Conservation (phyloP, 1,284 basidiomycete genomes). For the Apiotrichum porosum region DNA sequence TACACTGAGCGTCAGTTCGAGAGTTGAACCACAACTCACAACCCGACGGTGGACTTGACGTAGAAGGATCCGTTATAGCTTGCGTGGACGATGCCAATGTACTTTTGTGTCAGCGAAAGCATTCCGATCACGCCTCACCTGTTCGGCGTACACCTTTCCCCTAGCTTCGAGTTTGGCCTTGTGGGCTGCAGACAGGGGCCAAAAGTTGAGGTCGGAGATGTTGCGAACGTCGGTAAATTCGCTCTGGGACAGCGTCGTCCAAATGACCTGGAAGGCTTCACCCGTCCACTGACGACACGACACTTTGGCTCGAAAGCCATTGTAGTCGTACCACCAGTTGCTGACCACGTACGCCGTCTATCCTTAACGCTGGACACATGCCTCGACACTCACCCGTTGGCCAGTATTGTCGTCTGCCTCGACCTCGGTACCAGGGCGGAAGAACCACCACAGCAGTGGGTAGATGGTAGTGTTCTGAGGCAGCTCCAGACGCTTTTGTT, state of each 20-base stretch:
- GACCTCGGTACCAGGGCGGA: neutral
- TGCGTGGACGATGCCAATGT: conserved; percentile 6
- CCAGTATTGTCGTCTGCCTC: neutral
- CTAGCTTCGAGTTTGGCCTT: neutral
- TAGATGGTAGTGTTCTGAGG: neutral
- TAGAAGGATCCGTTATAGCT: conserved; percentile 16
- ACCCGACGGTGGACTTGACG: conserved; percentile 14
- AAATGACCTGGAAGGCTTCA: conserved; percentile 2
- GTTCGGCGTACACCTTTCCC: neutral
- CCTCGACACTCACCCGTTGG: neutral
- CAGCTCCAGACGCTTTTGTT: neutral
- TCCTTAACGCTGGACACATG: neutral
- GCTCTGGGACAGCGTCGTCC: neutral
- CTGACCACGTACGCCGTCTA: neutral
- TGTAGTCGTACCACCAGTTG: conserved; percentile 1
- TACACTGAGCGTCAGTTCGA: neutral
- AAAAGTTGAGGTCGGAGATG: neutral
- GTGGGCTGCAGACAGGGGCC: neutral
- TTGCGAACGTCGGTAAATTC: neutral
- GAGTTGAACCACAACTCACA: conserved; percentile 2
- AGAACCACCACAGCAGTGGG: neutral
- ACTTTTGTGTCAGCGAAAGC: neutral
- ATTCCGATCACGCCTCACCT: no score
- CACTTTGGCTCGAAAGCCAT: conserved; percentile 1
- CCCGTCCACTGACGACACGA: conserved; percentile 4